A percentile compares a stretch with the other conserved stretches of the same genome.
Evolutionary conservation across 176 grass and related monocot genomes (phyloP).

Genomic region (Zea luxurians): DNA sequence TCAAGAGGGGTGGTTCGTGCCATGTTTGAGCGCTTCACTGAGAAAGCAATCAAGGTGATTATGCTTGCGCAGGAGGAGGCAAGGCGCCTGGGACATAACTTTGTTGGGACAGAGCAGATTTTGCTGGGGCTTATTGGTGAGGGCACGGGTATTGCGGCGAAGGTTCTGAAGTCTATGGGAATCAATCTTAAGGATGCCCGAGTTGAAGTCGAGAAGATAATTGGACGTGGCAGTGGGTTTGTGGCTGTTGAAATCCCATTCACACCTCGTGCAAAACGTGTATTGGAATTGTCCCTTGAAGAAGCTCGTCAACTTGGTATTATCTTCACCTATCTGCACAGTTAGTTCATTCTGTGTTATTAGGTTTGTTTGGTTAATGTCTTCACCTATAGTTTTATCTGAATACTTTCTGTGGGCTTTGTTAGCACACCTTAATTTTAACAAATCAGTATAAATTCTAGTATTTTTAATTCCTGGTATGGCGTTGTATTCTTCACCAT

Average conservation of each 20-base stretch:
- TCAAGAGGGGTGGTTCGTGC: conserved; percentile 63
- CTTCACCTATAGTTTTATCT: background rate
- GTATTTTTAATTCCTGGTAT: background rate
- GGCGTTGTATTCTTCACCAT: background rate
- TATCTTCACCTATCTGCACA: background rate
- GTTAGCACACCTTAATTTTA: background rate
- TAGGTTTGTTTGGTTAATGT: conserved; percentile 15
- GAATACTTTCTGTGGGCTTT: background rate
- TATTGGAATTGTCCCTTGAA: conserved; percentile 90
- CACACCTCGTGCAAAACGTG: conserved; percentile 92
- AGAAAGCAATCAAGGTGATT: conserved; percentile 97
- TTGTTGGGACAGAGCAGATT: conserved; percentile 96
- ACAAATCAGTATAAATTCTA: background rate
- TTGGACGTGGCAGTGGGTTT: conserved; percentile 92
- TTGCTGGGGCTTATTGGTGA: conserved; percentile 84
- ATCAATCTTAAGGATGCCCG: conserved; percentile 98
- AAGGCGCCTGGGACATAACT: conserved; percentile 82
- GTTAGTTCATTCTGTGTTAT: conserved; percentile 10
- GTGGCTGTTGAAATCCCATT: conserved; percentile 99
- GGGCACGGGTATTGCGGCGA: conserved; percentile 87
- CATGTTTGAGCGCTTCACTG: conserved; percentile 90
- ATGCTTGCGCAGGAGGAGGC: conserved; percentile 98
- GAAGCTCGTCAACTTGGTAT: conserved; percentile 93
- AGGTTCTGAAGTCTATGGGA: conserved; percentile 94
- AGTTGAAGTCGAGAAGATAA: conserved; percentile 89